Base-by-base conservation (phyloP, 2,329 filamentous ascomycete species). In the Ceratocystis diversiconidia region DNA sequence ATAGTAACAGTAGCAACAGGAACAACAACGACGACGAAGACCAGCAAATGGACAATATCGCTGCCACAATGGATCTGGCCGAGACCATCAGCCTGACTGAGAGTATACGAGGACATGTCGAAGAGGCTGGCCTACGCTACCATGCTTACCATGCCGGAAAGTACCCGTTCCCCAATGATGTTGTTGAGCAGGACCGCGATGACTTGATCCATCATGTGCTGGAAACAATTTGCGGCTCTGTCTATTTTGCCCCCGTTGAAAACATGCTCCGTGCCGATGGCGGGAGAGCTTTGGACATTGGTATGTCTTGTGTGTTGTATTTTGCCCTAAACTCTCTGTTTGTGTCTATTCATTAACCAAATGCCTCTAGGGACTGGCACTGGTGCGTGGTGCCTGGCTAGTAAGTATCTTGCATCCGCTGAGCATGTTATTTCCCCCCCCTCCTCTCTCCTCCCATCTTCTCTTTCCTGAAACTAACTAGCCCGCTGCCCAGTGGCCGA, bases 321-420 rank as follows among this genome's bases (percentile, higher is more conserved):
- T 48, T 6, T 48, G n/a, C 0, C 77, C 71, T 0, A 73, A 77
- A 62, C 75, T 80, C 2, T 73, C 25, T 79, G 81, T 67, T 69
- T 81, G 22, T 79, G 78, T 75, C 70, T 64, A 74, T 17, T 57
- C 32, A 36, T 32, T 55, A 46, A 63, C 65, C 5, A 55, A 19
- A 8, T 17, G 32, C 41, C 52, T 66, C 57, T 64, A 79, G 78
- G 78, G 22, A 81, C 79, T 4, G 79, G 79, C 10, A 81, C 79
- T 8, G 79, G 79, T 1, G 77, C 76, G 66, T 82, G 79, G 79
- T 77, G 76, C 57, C 75, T 80, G 59, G 77, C 81, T 68, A 71
- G 79, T 80, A 72, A 74, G 79, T 75, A 41, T 41, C 10, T 41
- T 41, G 36, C 36, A 12, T 12, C 3, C 10, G 12, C 59, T 22